A percentile compares a stretch with the other conserved stretches of the same genome.
Conservation (phyloP, 768 basidiomycete genomes). For the Basidioascus undulatus region DNA sequence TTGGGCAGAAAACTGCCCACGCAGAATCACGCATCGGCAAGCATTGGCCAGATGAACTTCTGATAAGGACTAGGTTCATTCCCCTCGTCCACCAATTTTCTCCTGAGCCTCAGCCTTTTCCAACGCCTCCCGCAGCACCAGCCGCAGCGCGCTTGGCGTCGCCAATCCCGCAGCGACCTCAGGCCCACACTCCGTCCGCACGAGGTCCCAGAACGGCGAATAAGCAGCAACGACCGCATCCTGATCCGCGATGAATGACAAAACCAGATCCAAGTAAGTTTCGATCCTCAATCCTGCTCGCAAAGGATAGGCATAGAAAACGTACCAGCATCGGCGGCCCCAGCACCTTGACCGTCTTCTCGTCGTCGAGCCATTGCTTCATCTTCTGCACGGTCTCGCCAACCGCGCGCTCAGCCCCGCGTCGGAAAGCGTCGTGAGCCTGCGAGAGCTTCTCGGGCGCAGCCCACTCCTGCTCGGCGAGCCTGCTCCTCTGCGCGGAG, state of each 20-base stretch:
- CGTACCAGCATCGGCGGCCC: conserved; percentile 36
- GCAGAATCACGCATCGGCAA: no score
- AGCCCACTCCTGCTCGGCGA: conserved; percentile 26
- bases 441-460: conserved; percentile 26
- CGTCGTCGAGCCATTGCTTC: conserved; percentile 55
- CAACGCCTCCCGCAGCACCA: no score
- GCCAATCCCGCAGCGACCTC: no score
- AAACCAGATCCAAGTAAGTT: background rate
- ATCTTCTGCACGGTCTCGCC: conserved; percentile 30
- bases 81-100: no score
- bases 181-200: conserved; percentile 22
- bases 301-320: background rate
- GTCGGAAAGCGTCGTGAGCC: conserved; percentile 31
- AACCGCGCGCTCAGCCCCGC: conserved; percentile 32
- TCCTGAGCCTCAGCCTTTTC: no score
- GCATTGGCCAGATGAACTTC: no score
- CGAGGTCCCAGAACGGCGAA: conserved; percentile 40
- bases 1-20: no score
- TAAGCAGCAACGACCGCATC: conserved; percentile 55
- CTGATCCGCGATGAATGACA: conserved; percentile 15
- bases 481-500: conserved; percentile 11
- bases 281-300: background rate
- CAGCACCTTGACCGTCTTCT: conserved; percentile 50
- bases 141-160: no score
- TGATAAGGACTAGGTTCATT: no score